phyloP scores from a whole-genome alignment of 495 filamentous ascomycete species.

The Aspergillus nanangensis region DNA sequence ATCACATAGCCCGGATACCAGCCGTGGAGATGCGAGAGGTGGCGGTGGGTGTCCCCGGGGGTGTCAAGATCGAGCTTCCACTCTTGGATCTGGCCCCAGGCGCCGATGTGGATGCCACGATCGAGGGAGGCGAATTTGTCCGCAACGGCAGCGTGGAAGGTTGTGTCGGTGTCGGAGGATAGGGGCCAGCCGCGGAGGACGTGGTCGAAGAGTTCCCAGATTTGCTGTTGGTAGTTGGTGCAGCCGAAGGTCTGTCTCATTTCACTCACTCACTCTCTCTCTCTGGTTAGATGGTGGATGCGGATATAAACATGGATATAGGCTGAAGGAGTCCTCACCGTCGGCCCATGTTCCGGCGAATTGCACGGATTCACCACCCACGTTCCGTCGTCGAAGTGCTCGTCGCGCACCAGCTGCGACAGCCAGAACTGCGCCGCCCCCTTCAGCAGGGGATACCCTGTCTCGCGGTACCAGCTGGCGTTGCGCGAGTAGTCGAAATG shows the following conservation, averaged over 20 bases:
- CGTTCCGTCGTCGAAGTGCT: slow-evolving; percentile 44
- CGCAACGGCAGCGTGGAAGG: slow-evolving; percentile 23
- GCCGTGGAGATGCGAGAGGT: slow-evolving; percentile 48
- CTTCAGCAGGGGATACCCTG: slow-evolving; percentile 46
- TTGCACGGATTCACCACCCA: slow-evolving; percentile 49
- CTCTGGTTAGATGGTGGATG: neutral
- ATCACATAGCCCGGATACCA: slow-evolving; percentile 48
- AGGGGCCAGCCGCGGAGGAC: slow-evolving; percentile 22
- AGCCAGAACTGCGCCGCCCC: slow-evolving; percentile 45
- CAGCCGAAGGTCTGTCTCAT: slow-evolving; percentile 41
- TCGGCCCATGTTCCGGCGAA: slow-evolving; percentile 47
- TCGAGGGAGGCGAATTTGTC: slow-evolving; percentile 30
- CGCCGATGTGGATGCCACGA: slow-evolving; percentile 40
- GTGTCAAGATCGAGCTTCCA: slow-evolving; percentile 47
- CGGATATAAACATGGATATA: neutral
- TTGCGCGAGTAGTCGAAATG: slow-evolving; percentile 44
- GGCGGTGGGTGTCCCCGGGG: slow-evolving; percentile 44
- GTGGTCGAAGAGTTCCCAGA: slow-evolving; percentile 38
- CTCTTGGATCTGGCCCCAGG: slow-evolving; percentile 46
- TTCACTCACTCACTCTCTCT: neutral
- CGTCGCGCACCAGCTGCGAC: slow-evolving; percentile 37
- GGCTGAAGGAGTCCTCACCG: slow-evolving; percentile 3
- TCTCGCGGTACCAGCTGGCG: slow-evolving; percentile 27
- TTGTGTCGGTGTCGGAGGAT: slow-evolving; percentile 16
- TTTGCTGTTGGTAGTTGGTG: slow-evolving; percentile 46